Evolutionary conservation across 2,329 filamentous ascomycete species (phyloP).

Genomic region (Acarospora socialis): DNA sequence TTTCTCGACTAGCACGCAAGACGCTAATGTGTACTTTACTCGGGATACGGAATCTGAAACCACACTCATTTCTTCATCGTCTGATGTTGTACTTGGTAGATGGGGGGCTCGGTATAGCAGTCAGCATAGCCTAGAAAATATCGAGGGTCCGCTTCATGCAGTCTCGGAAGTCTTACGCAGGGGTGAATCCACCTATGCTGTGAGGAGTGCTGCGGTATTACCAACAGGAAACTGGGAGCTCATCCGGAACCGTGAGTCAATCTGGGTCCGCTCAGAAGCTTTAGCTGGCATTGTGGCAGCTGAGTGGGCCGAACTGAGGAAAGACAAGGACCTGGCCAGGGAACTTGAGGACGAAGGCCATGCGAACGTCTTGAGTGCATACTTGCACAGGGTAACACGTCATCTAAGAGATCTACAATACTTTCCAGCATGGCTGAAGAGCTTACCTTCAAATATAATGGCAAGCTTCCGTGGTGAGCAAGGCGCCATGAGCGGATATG

Average conservation of each 20-base stretch:
- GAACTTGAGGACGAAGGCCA: conserved; percentile 78
- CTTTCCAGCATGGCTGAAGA: conserved; percentile 58
- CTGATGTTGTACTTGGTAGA: conserved; percentile 58
- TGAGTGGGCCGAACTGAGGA: conserved; percentile 63
- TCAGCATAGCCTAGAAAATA: conserved; percentile 15
- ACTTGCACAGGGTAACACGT: conserved; percentile 70
- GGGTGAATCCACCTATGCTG: conserved; percentile 52
- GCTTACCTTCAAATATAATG: conserved; percentile 54
- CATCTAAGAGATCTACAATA: conserved; percentile 66
- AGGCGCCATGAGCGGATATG: conserved; percentile 25
- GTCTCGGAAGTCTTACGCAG: conserved; percentile 74
- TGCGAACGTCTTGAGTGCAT: conserved; percentile 66
- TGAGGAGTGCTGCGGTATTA: conserved; percentile 58
- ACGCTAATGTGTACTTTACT: conserved; percentile 78
- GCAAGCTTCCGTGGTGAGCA: conserved; percentile 35
- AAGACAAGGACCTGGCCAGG: conserved; percentile 59
- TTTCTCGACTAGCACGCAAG: conserved; percentile 64
- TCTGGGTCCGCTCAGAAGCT: conserved; percentile 72
- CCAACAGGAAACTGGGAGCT: conserved; percentile 63
- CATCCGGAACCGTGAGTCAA: conserved; percentile 63
- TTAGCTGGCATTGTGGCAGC: conserved; percentile 68
- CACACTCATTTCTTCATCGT: conserved; percentile 58
- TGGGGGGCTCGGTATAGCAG: conserved; percentile 47
- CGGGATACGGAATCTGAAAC: conserved; percentile 64
- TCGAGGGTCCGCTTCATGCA: conserved; percentile 45